These are phyloP conservation scores for Ananas comosus DNA, from an alignment of 176 grass and related monocot species.

Conservation along the genomic window DNA sequence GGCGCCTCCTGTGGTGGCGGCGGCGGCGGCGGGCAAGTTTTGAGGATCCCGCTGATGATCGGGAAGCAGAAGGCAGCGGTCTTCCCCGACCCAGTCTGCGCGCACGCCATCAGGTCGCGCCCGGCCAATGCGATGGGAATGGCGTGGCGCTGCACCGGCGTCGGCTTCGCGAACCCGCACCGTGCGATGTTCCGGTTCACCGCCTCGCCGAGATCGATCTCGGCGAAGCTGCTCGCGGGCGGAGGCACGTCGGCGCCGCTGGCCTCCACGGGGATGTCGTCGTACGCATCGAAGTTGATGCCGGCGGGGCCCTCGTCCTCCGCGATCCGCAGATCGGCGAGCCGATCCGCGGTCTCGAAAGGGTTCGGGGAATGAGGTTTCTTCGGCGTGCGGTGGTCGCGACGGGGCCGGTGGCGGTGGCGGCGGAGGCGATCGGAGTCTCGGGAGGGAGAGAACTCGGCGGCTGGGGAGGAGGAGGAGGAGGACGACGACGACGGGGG, in stretches of 20 bases:
- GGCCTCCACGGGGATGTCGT: slow-evolving; percentile 69
- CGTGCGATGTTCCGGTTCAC: slow-evolving; percentile 47
- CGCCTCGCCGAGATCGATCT: slow-evolving; percentile 42
- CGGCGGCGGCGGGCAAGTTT: not conserved
- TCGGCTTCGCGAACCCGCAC: slow-evolving; percentile 50
- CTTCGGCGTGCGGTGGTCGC: not conserved
- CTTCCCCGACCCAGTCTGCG: slow-evolving; percentile 84
- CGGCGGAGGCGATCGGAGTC: not conserved
- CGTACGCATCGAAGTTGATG: slow-evolving; percentile 31
- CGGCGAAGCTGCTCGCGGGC: slow-evolving; percentile 37
- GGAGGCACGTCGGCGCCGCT: slow-evolving; percentile 41
- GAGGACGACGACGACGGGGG: not conserved
- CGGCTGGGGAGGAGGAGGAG: not conserved
- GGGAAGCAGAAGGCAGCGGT: slow-evolving; percentile 88
- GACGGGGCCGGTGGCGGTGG: not conserved
- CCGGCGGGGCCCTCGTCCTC: slow-evolving; percentile 5
- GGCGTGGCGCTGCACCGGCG: slow-evolving; percentile 73
- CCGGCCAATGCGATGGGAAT: slow-evolving; percentile 47
- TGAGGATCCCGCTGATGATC: slow-evolving; percentile 33
- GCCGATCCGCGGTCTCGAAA: not conserved
- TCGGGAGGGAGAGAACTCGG: not conserved
- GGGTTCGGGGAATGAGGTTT: not conserved
- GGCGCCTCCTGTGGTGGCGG: not conserved
- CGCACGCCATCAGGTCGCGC: slow-evolving; percentile 74
- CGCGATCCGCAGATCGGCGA: slow-evolving; percentile 3